Evolutionary conservation across 768 basidiomycete genomes (phyloP).

Genomic region (Termitomyces heimii): DNA sequence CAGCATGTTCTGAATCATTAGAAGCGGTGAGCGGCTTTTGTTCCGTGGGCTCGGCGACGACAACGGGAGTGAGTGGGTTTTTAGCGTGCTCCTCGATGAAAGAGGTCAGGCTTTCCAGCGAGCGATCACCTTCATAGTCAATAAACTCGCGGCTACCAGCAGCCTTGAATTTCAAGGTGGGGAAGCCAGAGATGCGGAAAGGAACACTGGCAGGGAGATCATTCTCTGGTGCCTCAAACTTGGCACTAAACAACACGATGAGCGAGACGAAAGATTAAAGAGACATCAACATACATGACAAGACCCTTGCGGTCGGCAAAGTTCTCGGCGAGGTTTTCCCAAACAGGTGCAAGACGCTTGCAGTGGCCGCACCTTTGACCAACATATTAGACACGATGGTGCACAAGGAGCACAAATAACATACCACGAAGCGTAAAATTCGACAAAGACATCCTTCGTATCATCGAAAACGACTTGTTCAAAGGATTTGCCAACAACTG

Average conservation of each 20-base stretch:
- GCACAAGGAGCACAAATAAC: slow-evolving; percentile 19
- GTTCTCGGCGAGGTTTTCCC: slow-evolving; percentile 87
- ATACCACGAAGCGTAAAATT: slow-evolving; percentile 96
- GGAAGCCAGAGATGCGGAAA: slow-evolving; percentile 88
- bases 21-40: slow-evolving; percentile 27
- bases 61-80: slow-evolving; percentile 51
- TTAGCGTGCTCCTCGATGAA: slow-evolving; percentile 81
- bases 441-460: slow-evolving; percentile 90
- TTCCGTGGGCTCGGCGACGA: slow-evolving; percentile 27
- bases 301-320: slow-evolving; percentile 73
- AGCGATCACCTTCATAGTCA: slow-evolving; percentile 91
- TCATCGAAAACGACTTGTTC: slow-evolving; percentile 84
- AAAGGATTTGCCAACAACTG: slow-evolving; percentile 84
- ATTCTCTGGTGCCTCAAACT: slow-evolving; percentile 96
- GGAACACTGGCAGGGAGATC: slow-evolving; percentile 85
- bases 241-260: slow-evolving; percentile 51
- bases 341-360: slow-evolving; percentile 93
- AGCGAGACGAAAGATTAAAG: slow-evolving; percentile 5
- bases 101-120: slow-evolving; percentile 76
- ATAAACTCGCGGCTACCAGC: slow-evolving; percentile 84
- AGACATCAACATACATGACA: slow-evolving; percentile 52
- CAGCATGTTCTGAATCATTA: slow-evolving; percentile 14
- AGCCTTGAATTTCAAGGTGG: slow-evolving; percentile 94
- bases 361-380: slow-evolving; percentile 82
- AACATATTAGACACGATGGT: not conserved